Conservation (phyloP, 2,329 filamentous ascomycete species). For the Fusarium sp. region DNA sequence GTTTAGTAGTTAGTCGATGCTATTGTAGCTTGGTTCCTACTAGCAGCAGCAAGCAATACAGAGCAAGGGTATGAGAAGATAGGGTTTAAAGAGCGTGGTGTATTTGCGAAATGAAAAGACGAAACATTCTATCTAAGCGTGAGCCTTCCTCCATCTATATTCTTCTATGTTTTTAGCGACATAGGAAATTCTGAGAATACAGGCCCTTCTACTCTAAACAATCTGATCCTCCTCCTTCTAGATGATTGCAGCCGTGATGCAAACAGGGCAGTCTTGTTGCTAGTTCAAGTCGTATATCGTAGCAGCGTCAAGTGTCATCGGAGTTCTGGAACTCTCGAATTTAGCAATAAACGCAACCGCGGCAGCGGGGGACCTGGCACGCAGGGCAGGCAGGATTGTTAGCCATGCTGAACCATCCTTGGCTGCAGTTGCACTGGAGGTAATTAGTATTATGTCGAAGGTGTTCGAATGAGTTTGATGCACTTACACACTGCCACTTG, state of each 20-base stretch:
- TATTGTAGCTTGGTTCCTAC: background rate
- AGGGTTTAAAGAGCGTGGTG: background rate
- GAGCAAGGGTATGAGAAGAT: background rate
- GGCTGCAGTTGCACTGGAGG: slow-evolving; percentile 14
- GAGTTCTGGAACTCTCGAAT: too few relatives aligned
- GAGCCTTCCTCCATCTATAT: background rate
- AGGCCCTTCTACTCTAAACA: background rate
- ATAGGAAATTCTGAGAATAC: background rate
- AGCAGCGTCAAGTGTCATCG: too few relatives aligned
- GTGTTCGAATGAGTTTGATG: fast-evolving
- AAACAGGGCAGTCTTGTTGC: background rate
- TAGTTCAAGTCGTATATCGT: background rate
- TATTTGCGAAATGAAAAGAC: too few relatives aligned
- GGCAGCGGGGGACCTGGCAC: slow-evolving; percentile 34
- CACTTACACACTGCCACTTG: slow-evolving; percentile 25
- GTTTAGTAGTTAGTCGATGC: background rate
- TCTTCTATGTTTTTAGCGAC: background rate
- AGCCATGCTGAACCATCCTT: background rate
- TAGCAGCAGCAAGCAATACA: background rate
- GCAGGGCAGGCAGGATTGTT: background rate
- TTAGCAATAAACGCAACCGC: slow-evolving; percentile 38
- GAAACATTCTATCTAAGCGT: background rate
- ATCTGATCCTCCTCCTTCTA: background rate
- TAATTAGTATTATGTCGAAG: background rate
- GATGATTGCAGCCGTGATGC: background rate